A percentile compares a stretch with the other conserved stretches of the same genome.
Conservation (phyloP, 83 land plant genomes). For the Picea abies region DNA sequence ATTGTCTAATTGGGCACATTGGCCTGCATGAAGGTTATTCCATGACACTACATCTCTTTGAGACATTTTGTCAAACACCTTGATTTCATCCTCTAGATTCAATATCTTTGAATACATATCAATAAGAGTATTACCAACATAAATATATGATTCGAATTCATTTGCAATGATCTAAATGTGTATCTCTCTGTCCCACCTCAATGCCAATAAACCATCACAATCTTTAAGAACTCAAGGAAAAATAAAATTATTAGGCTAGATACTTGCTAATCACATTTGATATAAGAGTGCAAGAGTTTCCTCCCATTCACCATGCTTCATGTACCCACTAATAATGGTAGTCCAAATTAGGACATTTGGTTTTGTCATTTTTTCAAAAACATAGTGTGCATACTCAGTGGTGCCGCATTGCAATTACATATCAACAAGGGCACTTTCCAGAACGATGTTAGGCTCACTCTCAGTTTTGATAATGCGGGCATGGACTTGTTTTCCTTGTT, state of each 20-base stretch:
- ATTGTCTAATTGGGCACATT: too few species aligned
- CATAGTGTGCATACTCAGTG: too few species aligned
- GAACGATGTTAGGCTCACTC: too few species aligned
- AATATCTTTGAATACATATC: conserved; percentile 33
- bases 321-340: not conserved
- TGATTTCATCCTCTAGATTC: too few species aligned
- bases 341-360: not conserved
- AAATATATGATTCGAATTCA: conserved; percentile 41
- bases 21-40: conserved; percentile 13
- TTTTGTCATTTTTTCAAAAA: not conserved
- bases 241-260: conserved; percentile 14
- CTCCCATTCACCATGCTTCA: not conserved
- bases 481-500: too few species aligned
- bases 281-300: not conserved
- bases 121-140: conserved; percentile 42
- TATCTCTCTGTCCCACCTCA: conserved; percentile 35
- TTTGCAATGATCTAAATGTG: conserved; percentile 36
- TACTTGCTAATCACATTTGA: not conserved
- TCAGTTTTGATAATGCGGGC: too few species aligned
- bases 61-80: too few species aligned
- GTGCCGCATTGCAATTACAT: too few species aligned
- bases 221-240: conserved; percentile 22
- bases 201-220: conserved; percentile 9
- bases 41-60: conserved; percentile 16
- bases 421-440: too few species aligned